Conservation (phyloP, 331 rosid genomes). For the Rhamnella rubrinervis region DNA sequence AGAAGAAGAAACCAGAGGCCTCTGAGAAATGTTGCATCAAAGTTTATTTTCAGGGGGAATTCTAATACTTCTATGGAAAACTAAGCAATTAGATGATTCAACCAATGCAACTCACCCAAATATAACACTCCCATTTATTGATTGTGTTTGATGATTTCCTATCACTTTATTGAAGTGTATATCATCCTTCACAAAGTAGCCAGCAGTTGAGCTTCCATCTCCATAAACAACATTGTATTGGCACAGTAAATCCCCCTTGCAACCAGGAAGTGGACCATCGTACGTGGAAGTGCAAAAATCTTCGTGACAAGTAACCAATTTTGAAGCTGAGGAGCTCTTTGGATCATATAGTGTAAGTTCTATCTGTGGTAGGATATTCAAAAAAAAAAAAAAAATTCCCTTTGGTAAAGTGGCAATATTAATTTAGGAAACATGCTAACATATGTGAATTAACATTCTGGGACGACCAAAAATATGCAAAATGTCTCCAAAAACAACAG, state of each 20-base stretch:
- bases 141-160: constrained; percentile 40
- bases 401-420: constrained; percentile 9
- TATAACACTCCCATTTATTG: constrained; percentile 40
- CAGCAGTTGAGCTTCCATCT: constrained; percentile 80
- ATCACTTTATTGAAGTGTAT: constrained; percentile 45
- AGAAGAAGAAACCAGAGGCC: too few species aligned
- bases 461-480: background rate
- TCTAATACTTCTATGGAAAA: too few species aligned
- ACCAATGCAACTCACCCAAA: constrained; percentile 68
- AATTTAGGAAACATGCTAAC: constrained; percentile 15
- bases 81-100: background rate
- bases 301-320: constrained; percentile 53
- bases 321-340: constrained; percentile 55
- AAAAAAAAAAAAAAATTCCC: constrained; percentile 5
- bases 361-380: constrained; percentile 50
- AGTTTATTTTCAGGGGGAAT: too few species aligned
- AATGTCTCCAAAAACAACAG: background rate
- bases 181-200: constrained; percentile 68
- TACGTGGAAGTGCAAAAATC: constrained; percentile 58
- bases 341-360: constrained; percentile 59
- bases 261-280: constrained; percentile 49
- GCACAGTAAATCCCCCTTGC: constrained; percentile 56
- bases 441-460: background rate
- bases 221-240: constrained; percentile 68
- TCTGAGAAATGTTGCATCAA: too few species aligned